These are phyloP conservation scores for Xylariaceae sp. DNA, from an alignment of 2,329 filamentous ascomycete species.

Conservation along the genomic window DNA sequence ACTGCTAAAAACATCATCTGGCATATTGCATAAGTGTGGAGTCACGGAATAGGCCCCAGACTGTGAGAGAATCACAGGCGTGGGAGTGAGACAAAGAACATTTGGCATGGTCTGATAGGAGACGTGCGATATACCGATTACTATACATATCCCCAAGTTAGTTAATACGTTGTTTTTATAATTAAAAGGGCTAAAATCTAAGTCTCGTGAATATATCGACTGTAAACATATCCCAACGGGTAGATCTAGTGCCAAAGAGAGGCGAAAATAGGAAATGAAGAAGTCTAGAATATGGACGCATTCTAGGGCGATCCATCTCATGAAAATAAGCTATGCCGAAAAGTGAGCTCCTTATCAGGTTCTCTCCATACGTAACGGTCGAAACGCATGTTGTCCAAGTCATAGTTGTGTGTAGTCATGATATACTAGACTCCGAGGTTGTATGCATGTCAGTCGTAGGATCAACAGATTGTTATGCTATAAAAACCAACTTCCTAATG, in stretches of 20 bases:
- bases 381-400: slow-evolving; percentile 37
- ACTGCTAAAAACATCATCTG: slow-evolving; percentile 42
- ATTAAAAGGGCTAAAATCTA: background rate
- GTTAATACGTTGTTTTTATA: background rate
- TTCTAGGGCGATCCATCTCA: slow-evolving; percentile 44
- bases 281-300: slow-evolving; percentile 17
- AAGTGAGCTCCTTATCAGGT: slow-evolving; percentile 28
- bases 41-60: slow-evolving; percentile 32
- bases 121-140: slow-evolving; percentile 39
- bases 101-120: slow-evolving; percentile 38
- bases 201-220: no score
- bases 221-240: no score
- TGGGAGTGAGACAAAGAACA: slow-evolving; percentile 31
- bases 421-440: slow-evolving; percentile 43
- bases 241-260: no score
- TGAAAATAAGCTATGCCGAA: slow-evolving; percentile 34
- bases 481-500: slow-evolving; percentile 20
- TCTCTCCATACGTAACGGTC: slow-evolving; percentile 33
- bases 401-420: slow-evolving; percentile 41
- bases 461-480: slow-evolving; percentile 18
- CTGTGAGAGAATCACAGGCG: slow-evolving; percentile 40
- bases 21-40: slow-evolving; percentile 43
- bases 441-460: slow-evolving; percentile 37
- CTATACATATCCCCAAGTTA: background rate
- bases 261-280: no score